Evolutionary conservation across 345 rosid genomes (phyloP), one percentile per base, ranked within the genome.

Genomic region (Hibiscus tridactylites): DNA sequence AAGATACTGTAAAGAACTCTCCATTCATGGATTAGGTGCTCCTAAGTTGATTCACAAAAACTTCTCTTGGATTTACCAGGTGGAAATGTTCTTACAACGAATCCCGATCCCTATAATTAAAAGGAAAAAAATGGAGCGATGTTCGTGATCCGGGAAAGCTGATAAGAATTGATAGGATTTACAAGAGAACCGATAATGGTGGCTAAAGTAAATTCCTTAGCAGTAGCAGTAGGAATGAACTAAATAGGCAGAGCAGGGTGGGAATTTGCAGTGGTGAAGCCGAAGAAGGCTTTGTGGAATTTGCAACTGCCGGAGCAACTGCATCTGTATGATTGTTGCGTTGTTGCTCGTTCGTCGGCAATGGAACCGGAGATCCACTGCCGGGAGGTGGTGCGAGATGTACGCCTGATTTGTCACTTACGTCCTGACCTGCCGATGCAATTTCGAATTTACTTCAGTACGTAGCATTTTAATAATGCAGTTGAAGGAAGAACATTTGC

Each of bases 291-390:
- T 72, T 72, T 46, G 66, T 53, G 11, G 72, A 47, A 31, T 70
- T 75, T 15, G 80, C 76, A 29, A 74, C 79, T 52, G 79, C 71
- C 8, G 26, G 78, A 17, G 82, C 49, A 68, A 74, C 80, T 52
- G 80, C 67, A 4, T 19, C 73, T 12, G 69, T 15, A 19, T 65
- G 52, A 1, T 70, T 71, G 71, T 58, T 59, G 80, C 71, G 76
- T 35, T 76, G 82, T 35, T 74, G 80, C 60, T 81, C 73, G 5
- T 60, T 77, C 15, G 83, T 60, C 21, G 85, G 85, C 75, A 80
- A 71, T 6, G 79, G 71, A 15, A 37, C 62, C 8, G 78, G 76
- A 33, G 80, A 75, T 31, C 64, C 57, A 46, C 29, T 69, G 3
- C 26, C 26, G 6, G 78, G 67, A 35, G 79, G 76, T 29, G 78